Base-by-base conservation (phyloP, 352 stramenopile species). In the Peronospora belbahrii region DNA sequence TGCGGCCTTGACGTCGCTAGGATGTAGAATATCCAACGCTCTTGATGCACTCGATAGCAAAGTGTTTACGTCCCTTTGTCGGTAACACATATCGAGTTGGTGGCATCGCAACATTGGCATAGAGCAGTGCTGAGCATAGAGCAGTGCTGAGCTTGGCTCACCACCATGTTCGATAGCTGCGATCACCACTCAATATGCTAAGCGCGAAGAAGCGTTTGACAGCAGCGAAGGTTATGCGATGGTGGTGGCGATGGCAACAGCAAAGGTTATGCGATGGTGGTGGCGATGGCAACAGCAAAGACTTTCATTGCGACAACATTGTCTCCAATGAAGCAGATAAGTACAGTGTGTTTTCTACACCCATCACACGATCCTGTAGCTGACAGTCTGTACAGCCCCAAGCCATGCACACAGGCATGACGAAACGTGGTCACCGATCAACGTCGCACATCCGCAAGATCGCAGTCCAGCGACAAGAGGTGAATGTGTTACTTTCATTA, bases 91-190 rank as follows among this genome's bases (percentile, higher is more conserved):
- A 30, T 35, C 19, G 27, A 45, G 24, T 13, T 47, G 11, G 31
- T 52, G 34, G 13, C 42, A 35, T 52, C 49, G 2, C 49, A 58
- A 20, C n/a, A 14, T 35, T 30, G 41, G 36, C 11, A 36, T 57
- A 18, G 40, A 57, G 41, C 34, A 57, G 10, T 46, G n/a, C n/a
- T n/a, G n/a, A n/a, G n/a, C n/a, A n/a, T n/a, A n/a, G n/a, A n/a
- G n/a, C n/a, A n/a, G n/a, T 71, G 43, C 48, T 75, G 27, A 49
- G 62, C 8, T 53, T 64, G 19, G 65, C 65, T 9, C 52, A 70
- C 27, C 35, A 18, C 5, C 53, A 62, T 28, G 36, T 62, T 19
- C n/a, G 53, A 57, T 24, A 33, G 18, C n/a, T 45, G 47, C 32
- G 1, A 48, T 62, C 11, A 19, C 41, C 41, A 18, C 49, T 47